Conservation (phyloP, 2,329 filamentous ascomycete genomes). For the Stachybotrys chlorohalonatus region DNA sequence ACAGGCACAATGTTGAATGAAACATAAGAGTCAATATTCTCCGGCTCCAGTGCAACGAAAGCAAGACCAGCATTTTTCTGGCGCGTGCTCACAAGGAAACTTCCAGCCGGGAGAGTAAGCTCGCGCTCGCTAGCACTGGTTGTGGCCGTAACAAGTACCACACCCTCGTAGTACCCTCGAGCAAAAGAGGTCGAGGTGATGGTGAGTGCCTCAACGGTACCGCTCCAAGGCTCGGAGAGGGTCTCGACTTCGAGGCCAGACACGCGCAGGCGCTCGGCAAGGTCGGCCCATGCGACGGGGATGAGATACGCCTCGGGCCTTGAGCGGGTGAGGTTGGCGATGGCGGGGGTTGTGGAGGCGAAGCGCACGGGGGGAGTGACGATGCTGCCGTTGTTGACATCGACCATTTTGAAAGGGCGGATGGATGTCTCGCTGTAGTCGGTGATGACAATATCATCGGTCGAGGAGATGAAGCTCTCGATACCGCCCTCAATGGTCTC, state of each 20-base stretch:
- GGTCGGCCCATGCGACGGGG: constrained; percentile 16
- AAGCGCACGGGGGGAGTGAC: constrained; percentile 17
- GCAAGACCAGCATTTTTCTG: constrained; percentile 23
- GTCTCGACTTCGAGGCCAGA: constrained; percentile 15
- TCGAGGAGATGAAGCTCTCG: constrained; percentile 14
- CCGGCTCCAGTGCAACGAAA: constrained; percentile 19
- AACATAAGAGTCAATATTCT: constrained; percentile 23
- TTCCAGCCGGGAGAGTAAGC: constrained; percentile 15
- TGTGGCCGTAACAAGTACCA: constrained; percentile 10
- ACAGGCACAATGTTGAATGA: constrained; percentile 20
- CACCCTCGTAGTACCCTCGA: constrained; percentile 16
- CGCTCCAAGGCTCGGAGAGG: constrained; percentile 10
- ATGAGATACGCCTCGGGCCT: constrained; percentile 20
- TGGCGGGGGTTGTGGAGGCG: constrained; percentile 15
- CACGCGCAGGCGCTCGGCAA: constrained; percentile 14
- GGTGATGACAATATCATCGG: constrained; percentile 17
- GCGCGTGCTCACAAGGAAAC: constrained; percentile 21
- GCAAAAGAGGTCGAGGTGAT: constrained; percentile 11
- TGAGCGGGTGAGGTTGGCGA: constrained; percentile 17
- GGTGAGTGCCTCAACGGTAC: constrained; percentile 17
- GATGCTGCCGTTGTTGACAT: constrained; percentile 15
- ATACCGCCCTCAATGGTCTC: constrained; percentile 15
- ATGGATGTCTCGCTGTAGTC: constrained; percentile 12
- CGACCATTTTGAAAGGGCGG: constrained; percentile 14
- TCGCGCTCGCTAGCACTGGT: constrained; percentile 8